Conservation (phyloP, 768 basidiomycete species). For the Dioszegia aurantiaca region DNA sequence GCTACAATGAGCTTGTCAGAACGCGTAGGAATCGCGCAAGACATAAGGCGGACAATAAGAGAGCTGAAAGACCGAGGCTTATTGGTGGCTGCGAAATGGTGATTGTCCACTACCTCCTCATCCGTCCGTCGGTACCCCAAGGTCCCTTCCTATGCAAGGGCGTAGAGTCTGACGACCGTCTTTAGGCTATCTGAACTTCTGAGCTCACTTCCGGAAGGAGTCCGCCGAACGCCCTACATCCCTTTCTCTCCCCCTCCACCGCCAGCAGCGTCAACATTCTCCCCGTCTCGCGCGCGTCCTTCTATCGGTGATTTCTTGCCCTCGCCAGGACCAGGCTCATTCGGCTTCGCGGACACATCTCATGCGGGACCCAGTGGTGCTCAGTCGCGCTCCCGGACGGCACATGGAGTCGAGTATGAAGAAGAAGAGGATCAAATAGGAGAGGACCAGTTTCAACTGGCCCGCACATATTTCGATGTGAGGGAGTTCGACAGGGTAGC, state of each 20-base stretch:
- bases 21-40: slow-evolving; percentile 38
- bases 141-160: slow-evolving; percentile 1
- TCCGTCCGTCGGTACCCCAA: no score
- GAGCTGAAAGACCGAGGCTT: slow-evolving; percentile 43
- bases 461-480: slow-evolving; percentile 68
- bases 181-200: slow-evolving; percentile 41
- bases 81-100: slow-evolving; percentile 43
- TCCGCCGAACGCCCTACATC: slow-evolving; percentile 31
- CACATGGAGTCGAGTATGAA: slow-evolving; percentile 41
- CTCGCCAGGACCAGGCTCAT: slow-evolving; percentile 37
- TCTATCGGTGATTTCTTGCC: slow-evolving; percentile 41
- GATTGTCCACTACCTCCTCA: no score
- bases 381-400: slow-evolving; percentile 30
- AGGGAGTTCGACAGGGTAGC: slow-evolving; percentile 75
- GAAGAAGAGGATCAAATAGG: slow-evolving; percentile 64
- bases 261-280: slow-evolving; percentile 10
- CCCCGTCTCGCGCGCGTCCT: slow-evolving; percentile 24
- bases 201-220: slow-evolving; percentile 30
- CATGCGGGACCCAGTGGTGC: slow-evolving; percentile 15
- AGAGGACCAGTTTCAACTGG: slow-evolving; percentile 60
- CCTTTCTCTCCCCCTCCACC: slow-evolving; percentile 42
- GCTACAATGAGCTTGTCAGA: slow-evolving; percentile 1
- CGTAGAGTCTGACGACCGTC: not conserved
- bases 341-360: slow-evolving; percentile 16
- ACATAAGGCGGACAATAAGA: slow-evolving; percentile 31